Percentiles rank a stretch among this genome's conserved stretches.
Evolutionary conservation across 1,139 yeast species (phyloP).

Genomic region (Lodderomyces pseudojiufengensis): DNA sequence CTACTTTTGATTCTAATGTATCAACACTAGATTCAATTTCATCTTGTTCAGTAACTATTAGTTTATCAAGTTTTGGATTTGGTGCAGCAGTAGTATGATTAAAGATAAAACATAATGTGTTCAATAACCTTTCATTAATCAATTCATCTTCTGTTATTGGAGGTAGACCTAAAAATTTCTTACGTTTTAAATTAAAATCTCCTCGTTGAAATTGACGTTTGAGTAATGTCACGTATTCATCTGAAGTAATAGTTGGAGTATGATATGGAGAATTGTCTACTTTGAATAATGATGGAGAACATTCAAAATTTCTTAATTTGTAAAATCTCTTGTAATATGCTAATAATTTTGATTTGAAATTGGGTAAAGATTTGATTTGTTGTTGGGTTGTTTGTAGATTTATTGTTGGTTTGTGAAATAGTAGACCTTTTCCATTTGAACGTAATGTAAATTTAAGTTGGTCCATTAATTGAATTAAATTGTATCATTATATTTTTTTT

Average conservation of each 20-base stretch:
- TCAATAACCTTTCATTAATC: constrained; percentile 21
- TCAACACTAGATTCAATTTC: constrained; percentile 15
- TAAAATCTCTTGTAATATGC: constrained; percentile 31
- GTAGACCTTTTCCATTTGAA: constrained; percentile 8
- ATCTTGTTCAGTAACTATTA: constrained; percentile 22
- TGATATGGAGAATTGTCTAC: constrained; percentile 8
- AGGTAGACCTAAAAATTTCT: constrained; percentile 13
- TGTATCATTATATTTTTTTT: background rate
- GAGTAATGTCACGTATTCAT: constrained; percentile 9
- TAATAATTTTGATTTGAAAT: constrained; percentile 14
- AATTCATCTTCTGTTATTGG: constrained; percentile 16
- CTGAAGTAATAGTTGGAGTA: constrained; percentile 8
- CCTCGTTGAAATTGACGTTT: constrained; percentile 24
- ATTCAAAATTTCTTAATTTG: constrained; percentile 28
- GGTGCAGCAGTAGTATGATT: constrained; percentile 31
- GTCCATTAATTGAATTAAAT: background rate
- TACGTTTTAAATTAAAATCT: constrained; percentile 20
- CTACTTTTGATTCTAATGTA: constrained; percentile 25
- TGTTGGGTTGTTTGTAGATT: constrained; percentile 9
- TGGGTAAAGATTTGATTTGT: constrained; percentile 13
- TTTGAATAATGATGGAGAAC: constrained; percentile 6
- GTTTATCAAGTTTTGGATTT: constrained; percentile 13
- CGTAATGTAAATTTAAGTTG: constrained; percentile 7
- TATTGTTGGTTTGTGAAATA: constrained; percentile 10
- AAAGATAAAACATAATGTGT: constrained; percentile 37